Conservation (phyloP, 2,329 filamentous ascomycete species). For the Xylaria sp. region DNA sequence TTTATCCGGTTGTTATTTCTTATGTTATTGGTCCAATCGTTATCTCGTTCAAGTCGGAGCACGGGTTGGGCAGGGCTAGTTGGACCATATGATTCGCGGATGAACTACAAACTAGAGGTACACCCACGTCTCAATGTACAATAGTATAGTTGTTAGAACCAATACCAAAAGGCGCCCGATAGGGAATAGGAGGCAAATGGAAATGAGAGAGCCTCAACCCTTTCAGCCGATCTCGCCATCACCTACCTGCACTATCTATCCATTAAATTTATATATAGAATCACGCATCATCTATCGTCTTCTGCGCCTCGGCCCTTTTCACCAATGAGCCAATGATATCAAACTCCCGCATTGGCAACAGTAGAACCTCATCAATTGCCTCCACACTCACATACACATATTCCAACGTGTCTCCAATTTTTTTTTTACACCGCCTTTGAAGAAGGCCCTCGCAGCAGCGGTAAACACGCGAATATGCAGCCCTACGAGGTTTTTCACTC, state of each 20-base stretch:
- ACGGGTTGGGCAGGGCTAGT: conserved; percentile 12
- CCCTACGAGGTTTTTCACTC: conserved; percentile 24
- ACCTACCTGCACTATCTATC: conserved; percentile 23
- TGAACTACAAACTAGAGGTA: conserved; percentile 20
- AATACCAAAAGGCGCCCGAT: not conserved
- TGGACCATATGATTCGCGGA: conserved; percentile 24
- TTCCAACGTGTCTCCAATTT: conserved; percentile 3
- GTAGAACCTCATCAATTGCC: not conserved
- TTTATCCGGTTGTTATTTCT: not conserved
- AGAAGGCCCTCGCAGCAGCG: conserved; percentile 32
- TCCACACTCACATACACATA: conserved; percentile 3
- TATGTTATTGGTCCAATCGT: conserved; percentile 9
- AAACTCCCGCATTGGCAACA: not conserved
- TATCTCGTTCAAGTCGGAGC: conserved; percentile 11
- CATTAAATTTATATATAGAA: conserved; percentile 33
- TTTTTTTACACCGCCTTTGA: conserved; percentile 9
- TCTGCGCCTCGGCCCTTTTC: conserved; percentile 21
- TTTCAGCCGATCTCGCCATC: conserved; percentile 20
- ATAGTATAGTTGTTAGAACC: conserved; percentile 16
- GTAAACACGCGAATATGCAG: conserved; percentile 32
- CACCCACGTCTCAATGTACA: conserved; percentile 24
- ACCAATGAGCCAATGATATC: conserved; percentile 11
- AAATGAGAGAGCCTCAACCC: conserved; percentile 16
- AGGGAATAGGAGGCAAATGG: conserved; percentile 22
- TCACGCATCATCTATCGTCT: conserved; percentile 13